Percentiles rank a stretch among this genome's conserved stretches.
Evolutionary conservation across 352 stramenopile genomes (phyloP).

Genomic region (Globisporangium irregulare): DNA sequence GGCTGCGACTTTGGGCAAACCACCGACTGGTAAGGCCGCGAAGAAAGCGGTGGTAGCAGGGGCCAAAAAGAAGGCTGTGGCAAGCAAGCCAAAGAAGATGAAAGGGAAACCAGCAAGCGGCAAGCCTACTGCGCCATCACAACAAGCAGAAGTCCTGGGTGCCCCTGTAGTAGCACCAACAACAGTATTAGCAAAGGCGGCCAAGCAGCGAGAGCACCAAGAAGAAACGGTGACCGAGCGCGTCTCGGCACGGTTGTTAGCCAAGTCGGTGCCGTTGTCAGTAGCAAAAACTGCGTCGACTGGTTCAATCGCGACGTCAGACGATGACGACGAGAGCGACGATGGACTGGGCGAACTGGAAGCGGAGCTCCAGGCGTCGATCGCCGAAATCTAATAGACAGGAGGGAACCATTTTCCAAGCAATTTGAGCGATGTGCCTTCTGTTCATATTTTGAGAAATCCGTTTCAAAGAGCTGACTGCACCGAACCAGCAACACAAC

Average conservation of each 20-base stretch:
- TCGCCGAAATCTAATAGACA: not conserved
- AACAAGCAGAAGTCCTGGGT: not conserved
- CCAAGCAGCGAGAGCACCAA: not conserved
- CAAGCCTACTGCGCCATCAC: not conserved
- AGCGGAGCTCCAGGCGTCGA: slow-evolving; percentile 31
- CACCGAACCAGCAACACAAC: too few species aligned
- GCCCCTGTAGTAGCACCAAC: not conserved
- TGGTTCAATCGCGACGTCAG: slow-evolving; percentile 23
- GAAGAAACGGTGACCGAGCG: not conserved
- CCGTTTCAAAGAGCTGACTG: not conserved
- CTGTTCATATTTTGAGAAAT: not conserved
- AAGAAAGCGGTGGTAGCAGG: not conserved
- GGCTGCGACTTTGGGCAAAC: not conserved
- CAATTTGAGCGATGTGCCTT: not conserved
- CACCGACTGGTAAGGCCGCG: not conserved
- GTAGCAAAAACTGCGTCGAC: slow-evolving; percentile 2
- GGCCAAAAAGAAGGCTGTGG: not conserved
- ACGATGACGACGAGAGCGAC: slow-evolving; percentile 40
- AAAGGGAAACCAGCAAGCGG: not conserved
- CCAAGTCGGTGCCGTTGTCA: not conserved
- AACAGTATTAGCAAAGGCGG: not conserved
- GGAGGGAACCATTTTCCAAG: not conserved
- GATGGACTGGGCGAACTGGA: slow-evolving; percentile 38
- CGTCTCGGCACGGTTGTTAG: not conserved
- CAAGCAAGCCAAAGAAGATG: not conserved